A percentile compares a stretch with the other conserved stretches of the same genome.
These are phyloP conservation scores for Colletotrichum melonis DNA, from an alignment of 2,329 filamentous ascomycete species.

Conservation along the genomic window DNA sequence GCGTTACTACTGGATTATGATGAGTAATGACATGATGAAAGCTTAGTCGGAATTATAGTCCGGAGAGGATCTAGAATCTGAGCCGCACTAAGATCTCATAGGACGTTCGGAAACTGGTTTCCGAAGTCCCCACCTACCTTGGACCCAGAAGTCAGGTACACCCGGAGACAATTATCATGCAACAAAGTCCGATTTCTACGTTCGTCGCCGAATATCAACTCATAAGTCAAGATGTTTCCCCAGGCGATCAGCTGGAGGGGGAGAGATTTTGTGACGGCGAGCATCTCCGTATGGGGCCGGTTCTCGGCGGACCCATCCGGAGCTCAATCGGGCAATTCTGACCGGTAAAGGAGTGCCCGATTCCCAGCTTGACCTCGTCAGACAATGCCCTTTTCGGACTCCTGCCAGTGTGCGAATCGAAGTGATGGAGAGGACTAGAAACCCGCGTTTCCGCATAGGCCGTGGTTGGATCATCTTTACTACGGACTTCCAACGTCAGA, in stretches of 20 bases:
- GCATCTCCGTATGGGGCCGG: background rate
- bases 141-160: background rate
- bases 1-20: background rate
- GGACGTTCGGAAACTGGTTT: constrained; percentile 22
- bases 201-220: constrained; percentile 3
- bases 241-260: background rate
- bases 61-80: background rate
- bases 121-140: constrained; percentile 8
- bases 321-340: constrained; percentile 21
- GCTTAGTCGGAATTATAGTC: constrained; percentile 5
- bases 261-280: background rate
- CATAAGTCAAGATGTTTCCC: background rate
- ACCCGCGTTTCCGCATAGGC: no score
- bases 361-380: background rate
- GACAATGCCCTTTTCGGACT: constrained; percentile 3
- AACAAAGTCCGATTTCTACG: background rate
- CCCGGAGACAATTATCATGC: background rate
- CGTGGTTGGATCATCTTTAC: background rate
- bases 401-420: background rate
- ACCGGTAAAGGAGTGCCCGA: background rate
- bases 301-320: constrained; percentile 17
- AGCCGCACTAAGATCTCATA: background rate
- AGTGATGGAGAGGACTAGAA: no score
- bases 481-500: background rate
- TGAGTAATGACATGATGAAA: background rate